A percentile compares a stretch with the other conserved stretches of the same genome.
Conservation (phyloP, 768 basidiomycete genomes). For the Termitomyces sp. region DNA sequence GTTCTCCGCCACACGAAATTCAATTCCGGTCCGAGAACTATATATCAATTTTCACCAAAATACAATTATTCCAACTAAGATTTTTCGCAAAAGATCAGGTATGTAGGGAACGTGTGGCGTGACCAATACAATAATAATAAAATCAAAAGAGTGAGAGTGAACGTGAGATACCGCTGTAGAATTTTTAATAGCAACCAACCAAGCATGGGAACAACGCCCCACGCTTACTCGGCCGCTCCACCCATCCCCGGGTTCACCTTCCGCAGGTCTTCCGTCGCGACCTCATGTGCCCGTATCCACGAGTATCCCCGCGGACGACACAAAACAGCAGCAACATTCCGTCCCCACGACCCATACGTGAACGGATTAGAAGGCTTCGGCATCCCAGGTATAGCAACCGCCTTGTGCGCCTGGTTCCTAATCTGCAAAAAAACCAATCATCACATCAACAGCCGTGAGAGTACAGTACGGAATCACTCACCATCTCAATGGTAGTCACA, state of each 20-base stretch:
- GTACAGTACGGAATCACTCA: conserved; percentile 19
- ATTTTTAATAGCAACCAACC: too few relatives aligned
- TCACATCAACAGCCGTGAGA: too few relatives aligned
- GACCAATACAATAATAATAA: not conserved
- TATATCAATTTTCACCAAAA: not conserved
- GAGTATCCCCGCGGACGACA: conserved; percentile 80
- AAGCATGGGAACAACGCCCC: too few relatives aligned
- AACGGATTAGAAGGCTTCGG: conserved; percentile 79
- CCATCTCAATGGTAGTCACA: conserved; percentile 95
- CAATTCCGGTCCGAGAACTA: too few relatives aligned
- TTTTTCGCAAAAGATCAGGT: not conserved
- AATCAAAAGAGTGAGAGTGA: not conserved
- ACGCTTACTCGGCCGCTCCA: not conserved
- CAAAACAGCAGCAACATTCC: conserved; percentile 72
- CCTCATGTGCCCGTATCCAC: conserved; percentile 65
- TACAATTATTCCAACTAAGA: not conserved
- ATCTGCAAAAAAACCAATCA: conserved; percentile 46
- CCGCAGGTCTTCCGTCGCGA: conserved; percentile 70
- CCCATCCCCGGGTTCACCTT: conserved; percentile 65
- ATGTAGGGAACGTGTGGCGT: conserved; percentile 1
- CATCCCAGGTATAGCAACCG: conserved; percentile 53
- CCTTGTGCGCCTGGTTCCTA: conserved; percentile 79
- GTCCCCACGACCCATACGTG: conserved; percentile 71
- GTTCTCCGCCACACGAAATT: too few relatives aligned
- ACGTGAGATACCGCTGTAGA: too few relatives aligned